These are phyloP conservation scores for Trichaptum fuscoviolaceum DNA, from an alignment of 768 basidiomycete genomes.

Conservation along the genomic window DNA sequence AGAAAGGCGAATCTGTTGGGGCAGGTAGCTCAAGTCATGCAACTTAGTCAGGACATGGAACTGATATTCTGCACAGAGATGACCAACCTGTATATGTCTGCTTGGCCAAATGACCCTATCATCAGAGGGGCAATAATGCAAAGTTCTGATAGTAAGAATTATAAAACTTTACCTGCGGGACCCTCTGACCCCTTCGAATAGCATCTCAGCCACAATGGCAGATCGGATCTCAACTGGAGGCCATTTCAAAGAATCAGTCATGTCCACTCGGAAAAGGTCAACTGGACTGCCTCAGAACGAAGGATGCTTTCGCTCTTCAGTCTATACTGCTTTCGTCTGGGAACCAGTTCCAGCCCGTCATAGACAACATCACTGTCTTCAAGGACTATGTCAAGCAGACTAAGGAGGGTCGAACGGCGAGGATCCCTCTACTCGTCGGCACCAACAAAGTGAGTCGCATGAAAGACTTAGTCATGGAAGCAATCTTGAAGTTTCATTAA, in stretches of 20 bases:
- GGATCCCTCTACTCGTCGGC: slow-evolving; percentile 19
- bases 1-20: slow-evolving; percentile 17
- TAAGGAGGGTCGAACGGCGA: slow-evolving; percentile 15
- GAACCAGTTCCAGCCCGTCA: slow-evolving; percentile 23
- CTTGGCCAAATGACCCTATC: slow-evolving; percentile 15
- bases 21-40: slow-evolving; percentile 11
- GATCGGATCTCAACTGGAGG: slow-evolving; percentile 17
- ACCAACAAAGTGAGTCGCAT: slow-evolving; percentile 14
- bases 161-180: background rate
- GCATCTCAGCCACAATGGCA: slow-evolving; percentile 21
- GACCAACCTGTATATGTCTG: slow-evolving; percentile 21
- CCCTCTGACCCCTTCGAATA: slow-evolving; percentile 2
- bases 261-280: slow-evolving; percentile 18
- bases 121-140: slow-evolving; percentile 21
- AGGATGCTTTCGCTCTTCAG: slow-evolving; percentile 17
- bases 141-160: slow-evolving; percentile 20
- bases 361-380: slow-evolving; percentile 22
- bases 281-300: slow-evolving; percentile 19
- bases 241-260: slow-evolving; percentile 16
- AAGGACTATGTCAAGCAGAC: slow-evolving; percentile 20
- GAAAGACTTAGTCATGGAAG: background rate
- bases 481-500: background rate
- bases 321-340: slow-evolving; percentile 16
- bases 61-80: slow-evolving; percentile 10
- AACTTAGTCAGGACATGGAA: background rate